Evolutionary conservation across 2,329 filamentous ascomycete species (phyloP).

Genomic region (Pezicula carpinea): DNA sequence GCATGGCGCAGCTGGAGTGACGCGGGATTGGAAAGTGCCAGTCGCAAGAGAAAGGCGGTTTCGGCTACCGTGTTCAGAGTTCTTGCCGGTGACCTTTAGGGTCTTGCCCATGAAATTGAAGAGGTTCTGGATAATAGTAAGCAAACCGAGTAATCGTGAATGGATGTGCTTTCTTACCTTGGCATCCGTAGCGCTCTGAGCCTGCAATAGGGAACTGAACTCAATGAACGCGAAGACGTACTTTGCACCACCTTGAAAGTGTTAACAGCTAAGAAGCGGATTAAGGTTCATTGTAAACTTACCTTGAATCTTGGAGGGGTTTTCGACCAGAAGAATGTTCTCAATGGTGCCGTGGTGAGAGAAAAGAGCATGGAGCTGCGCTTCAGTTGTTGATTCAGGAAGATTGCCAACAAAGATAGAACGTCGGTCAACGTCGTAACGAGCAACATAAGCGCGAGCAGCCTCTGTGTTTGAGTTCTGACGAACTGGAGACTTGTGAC

Average conservation of each 20-base stretch:
- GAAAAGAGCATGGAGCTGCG: slow-evolving; percentile 33
- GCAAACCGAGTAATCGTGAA: neutral
- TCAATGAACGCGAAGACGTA: slow-evolving; percentile 32
- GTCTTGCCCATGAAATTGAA: slow-evolving; percentile 17
- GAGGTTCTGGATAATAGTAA: slow-evolving; percentile 16
- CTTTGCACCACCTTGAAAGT: slow-evolving; percentile 20
- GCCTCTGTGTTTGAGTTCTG: slow-evolving; percentile 4
- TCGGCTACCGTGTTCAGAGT: slow-evolving; percentile 16
- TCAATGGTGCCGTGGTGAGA: slow-evolving; percentile 34
- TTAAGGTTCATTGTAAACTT: slow-evolving; percentile 5
- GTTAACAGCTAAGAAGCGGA: slow-evolving; percentile 9
- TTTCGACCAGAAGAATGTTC: slow-evolving; percentile 27
- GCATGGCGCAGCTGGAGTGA: slow-evolving; percentile 5
- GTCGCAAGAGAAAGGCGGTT: slow-evolving; percentile 6
- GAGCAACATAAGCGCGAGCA: slow-evolving; percentile 24
- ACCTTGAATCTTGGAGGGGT: slow-evolving; percentile 26
- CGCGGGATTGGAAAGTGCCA: slow-evolving; percentile 1
- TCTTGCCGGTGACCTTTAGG: slow-evolving; percentile 26
- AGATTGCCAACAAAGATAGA: slow-evolving; percentile 46
- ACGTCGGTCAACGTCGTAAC: slow-evolving; percentile 39
- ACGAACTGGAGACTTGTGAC: slow-evolving; percentile 13
- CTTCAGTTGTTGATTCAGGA: slow-evolving; percentile 32
- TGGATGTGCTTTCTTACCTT: slow-evolving; percentile 16
- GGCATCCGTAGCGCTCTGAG: slow-evolving; percentile 14
- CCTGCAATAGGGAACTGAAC: slow-evolving; percentile 19